These are phyloP conservation scores for Elsinoe perseae DNA, from an alignment of 2,329 filamentous ascomycete genomes.

Conservation along the genomic window DNA sequence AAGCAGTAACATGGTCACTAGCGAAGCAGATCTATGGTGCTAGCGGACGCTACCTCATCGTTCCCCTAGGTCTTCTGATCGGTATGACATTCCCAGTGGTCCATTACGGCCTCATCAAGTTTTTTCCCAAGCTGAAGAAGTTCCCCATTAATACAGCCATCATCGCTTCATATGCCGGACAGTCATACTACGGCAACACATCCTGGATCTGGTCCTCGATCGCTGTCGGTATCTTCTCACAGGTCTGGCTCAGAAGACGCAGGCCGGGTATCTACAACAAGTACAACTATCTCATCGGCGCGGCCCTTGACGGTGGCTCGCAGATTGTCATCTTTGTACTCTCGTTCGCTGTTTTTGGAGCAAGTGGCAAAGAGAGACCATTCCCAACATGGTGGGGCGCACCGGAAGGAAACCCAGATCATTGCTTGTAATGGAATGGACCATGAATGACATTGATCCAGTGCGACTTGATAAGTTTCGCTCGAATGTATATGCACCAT, in stretches of 20 bases:
- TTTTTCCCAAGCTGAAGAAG: constrained; percentile 10
- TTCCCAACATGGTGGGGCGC: constrained; percentile 18
- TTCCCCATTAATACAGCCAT: constrained; percentile 16
- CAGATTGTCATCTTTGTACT: constrained; percentile 17
- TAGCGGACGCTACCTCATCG: constrained; percentile 15
- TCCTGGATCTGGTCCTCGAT: constrained; percentile 17
- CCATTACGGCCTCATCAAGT: constrained; percentile 5
- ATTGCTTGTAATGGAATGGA: constrained; percentile 3
- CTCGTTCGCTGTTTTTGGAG: constrained; percentile 17
- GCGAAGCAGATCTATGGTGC: constrained; percentile 14
- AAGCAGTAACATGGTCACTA: constrained; percentile 15
- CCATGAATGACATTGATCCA: too few relatives aligned
- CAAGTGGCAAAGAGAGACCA: constrained; percentile 15
- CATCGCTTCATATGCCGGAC: constrained; percentile 17
- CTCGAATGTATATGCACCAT: too few relatives aligned
- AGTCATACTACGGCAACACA: constrained; percentile 15
- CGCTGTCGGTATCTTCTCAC: constrained; percentile 16
- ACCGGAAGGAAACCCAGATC: constrained; percentile 7
- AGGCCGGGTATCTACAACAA: constrained; percentile 17
- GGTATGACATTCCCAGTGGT: constrained; percentile 13
- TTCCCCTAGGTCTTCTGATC: constrained; percentile 16
- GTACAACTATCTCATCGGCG: constrained; percentile 18
- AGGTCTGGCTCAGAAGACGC: constrained; percentile 16
- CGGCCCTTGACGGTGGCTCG: constrained; percentile 16
- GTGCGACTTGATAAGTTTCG: too few relatives aligned